Percentiles rank a stretch among this genome's conserved stretches.
phyloP scores from a whole-genome alignment of 176 grass and related monocot genomes.

The Leersia perrieri region DNA sequence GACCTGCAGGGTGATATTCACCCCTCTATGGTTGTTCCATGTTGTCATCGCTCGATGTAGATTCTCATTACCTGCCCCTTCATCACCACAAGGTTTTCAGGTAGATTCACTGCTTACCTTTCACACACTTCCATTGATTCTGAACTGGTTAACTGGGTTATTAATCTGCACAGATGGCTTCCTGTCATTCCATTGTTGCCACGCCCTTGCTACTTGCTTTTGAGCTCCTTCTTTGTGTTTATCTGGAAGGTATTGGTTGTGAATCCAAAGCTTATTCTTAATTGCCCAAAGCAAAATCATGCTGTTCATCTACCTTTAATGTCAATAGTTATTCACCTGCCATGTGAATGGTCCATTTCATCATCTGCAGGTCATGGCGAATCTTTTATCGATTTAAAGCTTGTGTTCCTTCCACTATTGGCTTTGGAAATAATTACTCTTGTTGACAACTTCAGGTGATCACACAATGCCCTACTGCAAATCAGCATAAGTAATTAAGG shows the following conservation, averaged over 20 bases:
- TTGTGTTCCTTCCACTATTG: constrained; percentile 74
- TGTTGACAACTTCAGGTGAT: constrained; percentile 69
- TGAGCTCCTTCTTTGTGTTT: constrained; percentile 75
- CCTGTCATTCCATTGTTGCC: constrained; percentile 68
- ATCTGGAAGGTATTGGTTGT: constrained; percentile 45
- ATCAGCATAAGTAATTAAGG: not conserved
- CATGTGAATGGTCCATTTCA: constrained; percentile 16
- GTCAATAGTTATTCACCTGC: constrained; percentile 6
- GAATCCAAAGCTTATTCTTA: constrained; percentile 25
- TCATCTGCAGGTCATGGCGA: constrained; percentile 39
- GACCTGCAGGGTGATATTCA: constrained; percentile 60
- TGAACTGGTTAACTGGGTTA: constrained; percentile 14
- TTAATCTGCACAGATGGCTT: constrained; percentile 37
- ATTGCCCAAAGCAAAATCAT: not conserved
- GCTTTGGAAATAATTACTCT: constrained; percentile 65
- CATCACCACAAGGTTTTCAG: constrained; percentile 36
- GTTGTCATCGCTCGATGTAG: constrained; percentile 50
- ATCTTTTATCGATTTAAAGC: constrained; percentile 57
- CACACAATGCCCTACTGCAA: not conserved
- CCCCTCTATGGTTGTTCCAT: constrained; percentile 69
- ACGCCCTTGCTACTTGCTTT: constrained; percentile 69
- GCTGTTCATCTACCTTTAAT: constrained; percentile 2
- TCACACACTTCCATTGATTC: not conserved
- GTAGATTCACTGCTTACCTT: constrained; percentile 34
- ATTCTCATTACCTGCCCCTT: constrained; percentile 64